Conservation (phyloP, 2,329 filamentous ascomycete species). For the Fusarium pseudoanthophilum region DNA sequence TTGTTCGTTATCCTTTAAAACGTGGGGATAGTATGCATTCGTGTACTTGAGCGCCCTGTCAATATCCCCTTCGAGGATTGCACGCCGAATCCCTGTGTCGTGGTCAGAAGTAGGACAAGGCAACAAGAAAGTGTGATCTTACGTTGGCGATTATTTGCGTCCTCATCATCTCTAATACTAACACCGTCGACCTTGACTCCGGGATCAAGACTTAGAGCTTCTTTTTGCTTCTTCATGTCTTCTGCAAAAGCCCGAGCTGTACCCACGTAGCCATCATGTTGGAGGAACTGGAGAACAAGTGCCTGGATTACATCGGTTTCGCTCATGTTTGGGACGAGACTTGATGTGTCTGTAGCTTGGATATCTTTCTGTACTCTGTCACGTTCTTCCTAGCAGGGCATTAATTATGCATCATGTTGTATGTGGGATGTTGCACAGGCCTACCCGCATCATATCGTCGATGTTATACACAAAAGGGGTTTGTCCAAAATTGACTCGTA, state of each 20-base stretch:
- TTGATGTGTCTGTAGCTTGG: conserved; percentile 64
- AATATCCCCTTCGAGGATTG: conserved; percentile 91
- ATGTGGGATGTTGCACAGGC: conserved; percentile 37
- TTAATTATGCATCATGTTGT: conserved; percentile 21
- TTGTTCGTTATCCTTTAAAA: conserved; percentile 81
- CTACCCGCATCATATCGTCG: conserved; percentile 82
- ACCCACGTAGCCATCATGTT: conserved; percentile 95
- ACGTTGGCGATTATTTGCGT: conserved; percentile 90
- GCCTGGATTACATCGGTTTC: conserved; percentile 86
- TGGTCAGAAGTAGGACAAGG: conserved; percentile 24
- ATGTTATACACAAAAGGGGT: conserved; percentile 91
- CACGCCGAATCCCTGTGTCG: conserved; percentile 79
- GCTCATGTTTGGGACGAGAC: conserved; percentile 70
- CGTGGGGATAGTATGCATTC: conserved; percentile 79
- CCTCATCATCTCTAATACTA: conserved; percentile 81
- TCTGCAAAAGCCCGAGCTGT: conserved; percentile 88
- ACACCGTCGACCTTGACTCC: conserved; percentile 65
- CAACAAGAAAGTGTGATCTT: conserved; percentile 47
- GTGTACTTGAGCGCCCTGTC: conserved; percentile 89
- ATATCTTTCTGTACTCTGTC: conserved; percentile 70
- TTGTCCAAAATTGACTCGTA: conserved; percentile 75
- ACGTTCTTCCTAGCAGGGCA: conserved; percentile 65
- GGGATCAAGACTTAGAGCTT: conserved; percentile 71
- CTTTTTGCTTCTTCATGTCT: conserved; percentile 80
- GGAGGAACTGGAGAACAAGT: conserved; percentile 85